A percentile compares a stretch with the other conserved stretches of the same genome.
Conservation (phyloP, 371 early-diverging fungal genomes). For the Amoeboaphelidium protococcarum region DNA sequence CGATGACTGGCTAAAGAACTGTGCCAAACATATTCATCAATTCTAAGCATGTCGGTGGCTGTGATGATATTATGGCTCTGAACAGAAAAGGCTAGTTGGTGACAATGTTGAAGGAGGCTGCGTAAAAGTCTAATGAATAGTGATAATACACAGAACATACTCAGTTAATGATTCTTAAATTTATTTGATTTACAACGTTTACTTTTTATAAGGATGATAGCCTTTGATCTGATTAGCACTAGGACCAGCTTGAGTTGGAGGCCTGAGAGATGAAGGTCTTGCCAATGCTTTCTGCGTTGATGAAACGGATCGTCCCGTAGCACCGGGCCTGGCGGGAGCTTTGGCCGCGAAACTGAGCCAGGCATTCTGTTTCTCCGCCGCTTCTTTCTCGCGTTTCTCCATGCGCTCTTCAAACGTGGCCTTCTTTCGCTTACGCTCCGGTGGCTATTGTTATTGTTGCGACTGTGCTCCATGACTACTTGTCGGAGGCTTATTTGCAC, state of each 20-base stretch:
- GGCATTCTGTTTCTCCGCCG: neutral
- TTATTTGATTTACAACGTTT: no score
- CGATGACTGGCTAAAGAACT: slow-evolving; percentile 47
- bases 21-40: slow-evolving; percentile 76
- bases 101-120: slow-evolving; percentile 16
- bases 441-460: no score
- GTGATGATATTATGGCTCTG: slow-evolving; percentile 29
- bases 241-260: no score
- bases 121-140: no score
- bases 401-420: neutral
- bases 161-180: no score
- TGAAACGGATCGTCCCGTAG: no score
- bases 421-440: neutral
- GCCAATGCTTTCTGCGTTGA: no score
- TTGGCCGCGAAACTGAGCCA: neutral
- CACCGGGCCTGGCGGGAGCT: no score
- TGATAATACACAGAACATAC: no score
- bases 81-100: slow-evolving; percentile 25
- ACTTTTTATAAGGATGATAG: no score
- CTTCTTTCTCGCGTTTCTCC: neutral
- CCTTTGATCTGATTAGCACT: no score
- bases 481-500: neutral
- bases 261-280: no score
- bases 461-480: neutral
- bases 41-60: slow-evolving; percentile 57